Conservation (phyloP, 2,329 filamentous ascomycete genomes). For the Trichoderma atrobrunneum region DNA sequence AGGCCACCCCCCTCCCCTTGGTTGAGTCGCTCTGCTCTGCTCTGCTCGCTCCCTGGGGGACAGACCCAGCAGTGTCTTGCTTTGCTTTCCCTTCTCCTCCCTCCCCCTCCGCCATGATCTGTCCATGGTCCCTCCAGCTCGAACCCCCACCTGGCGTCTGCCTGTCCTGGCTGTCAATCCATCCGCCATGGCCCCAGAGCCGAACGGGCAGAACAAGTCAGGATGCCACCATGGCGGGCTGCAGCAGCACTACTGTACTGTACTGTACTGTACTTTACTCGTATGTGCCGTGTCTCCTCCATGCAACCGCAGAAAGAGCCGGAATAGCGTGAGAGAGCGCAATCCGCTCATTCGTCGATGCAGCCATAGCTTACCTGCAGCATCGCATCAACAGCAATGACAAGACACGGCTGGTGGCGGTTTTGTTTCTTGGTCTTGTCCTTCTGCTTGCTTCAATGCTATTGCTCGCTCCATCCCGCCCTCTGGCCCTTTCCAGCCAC, state of each 20-base stretch:
- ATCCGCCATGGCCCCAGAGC: not conserved
- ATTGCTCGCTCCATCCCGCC: not conserved
- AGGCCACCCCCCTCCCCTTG: not conserved
- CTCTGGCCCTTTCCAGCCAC: constrained; percentile 2
- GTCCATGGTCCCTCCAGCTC: not conserved
- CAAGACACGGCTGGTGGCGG: not conserved
- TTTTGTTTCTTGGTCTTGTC: too few relatives aligned
- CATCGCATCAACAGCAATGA: not conserved
- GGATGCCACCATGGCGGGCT: not conserved
- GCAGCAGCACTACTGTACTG: not conserved
- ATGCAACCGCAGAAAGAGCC: not conserved
- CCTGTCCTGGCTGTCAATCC: constrained; percentile 16
- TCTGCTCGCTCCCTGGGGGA: not conserved
- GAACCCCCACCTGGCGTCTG: not conserved
- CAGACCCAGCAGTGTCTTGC: constrained; percentile 6
- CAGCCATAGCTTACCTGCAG: not conserved
- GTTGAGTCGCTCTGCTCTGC: not conserved
- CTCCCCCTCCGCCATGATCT: not conserved
- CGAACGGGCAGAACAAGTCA: not conserved
- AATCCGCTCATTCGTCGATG: not conserved
- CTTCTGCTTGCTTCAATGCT: not conserved
- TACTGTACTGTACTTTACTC: not conserved
- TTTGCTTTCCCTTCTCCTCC: not conserved
- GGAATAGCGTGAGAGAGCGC: not conserved
- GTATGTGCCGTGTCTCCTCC: not conserved